Evolutionary conservation across 441 rosid genomes (phyloP).

Genomic region (Capsella rubella): DNA sequence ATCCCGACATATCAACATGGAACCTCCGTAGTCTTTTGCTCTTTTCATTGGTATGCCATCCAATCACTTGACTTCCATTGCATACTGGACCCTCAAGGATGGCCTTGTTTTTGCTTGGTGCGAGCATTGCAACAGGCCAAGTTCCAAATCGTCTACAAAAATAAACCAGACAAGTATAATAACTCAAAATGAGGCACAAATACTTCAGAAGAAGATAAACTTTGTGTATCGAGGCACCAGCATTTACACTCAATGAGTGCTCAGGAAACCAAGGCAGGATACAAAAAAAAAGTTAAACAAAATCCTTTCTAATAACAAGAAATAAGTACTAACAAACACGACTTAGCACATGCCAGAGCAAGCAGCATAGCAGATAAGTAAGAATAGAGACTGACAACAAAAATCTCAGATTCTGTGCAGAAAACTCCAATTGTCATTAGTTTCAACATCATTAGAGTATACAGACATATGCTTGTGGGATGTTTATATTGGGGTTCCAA

Average conservation of each 20-base stretch:
- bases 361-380: constrained; percentile 1
- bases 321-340: constrained; percentile 10
- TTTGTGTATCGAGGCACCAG: background rate
- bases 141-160: constrained; percentile 85
- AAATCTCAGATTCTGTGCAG: background rate
- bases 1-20: constrained; percentile 98
- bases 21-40: constrained; percentile 86
- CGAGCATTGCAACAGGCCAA: constrained; percentile 99
- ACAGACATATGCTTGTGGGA: background rate
- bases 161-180: background rate
- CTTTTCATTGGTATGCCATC: constrained; percentile 98
- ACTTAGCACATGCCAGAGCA: constrained; percentile 11
- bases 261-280: constrained; percentile 6
- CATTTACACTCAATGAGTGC: constrained; percentile 9
- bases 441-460: constrained; percentile 12
- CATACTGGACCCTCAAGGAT: constrained; percentile 93
- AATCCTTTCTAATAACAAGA: background rate
- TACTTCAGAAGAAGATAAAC: background rate
- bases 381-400: background rate
- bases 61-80: constrained; percentile 80
- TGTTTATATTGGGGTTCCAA: constrained; percentile 1
- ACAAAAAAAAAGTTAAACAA: constrained; percentile 1
- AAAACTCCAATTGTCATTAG: background rate
- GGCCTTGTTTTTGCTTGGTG: constrained; percentile 94
- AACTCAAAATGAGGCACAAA: constrained; percentile 19